Evolutionary conservation across 2,329 filamentous ascomycete species (phyloP), one percentile per base, ranked within the genome.

Genomic region (Colletotrichum costaricense): DNA sequence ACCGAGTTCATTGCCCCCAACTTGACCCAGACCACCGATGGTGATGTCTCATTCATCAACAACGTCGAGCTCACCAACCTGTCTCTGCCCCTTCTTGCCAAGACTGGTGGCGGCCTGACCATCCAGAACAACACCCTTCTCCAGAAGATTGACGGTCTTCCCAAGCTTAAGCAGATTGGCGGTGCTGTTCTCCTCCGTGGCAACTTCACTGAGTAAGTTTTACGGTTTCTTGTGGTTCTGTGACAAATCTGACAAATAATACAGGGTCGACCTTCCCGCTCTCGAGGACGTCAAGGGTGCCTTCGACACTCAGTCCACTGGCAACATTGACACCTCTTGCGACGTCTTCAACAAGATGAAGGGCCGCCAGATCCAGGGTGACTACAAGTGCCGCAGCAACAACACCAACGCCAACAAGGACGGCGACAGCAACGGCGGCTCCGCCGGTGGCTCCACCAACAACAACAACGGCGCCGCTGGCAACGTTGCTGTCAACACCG

Each of bases 61-160:
- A 93, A 93, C 86, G 82, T 84, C 55, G 81, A 87, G 74, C 85
- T 93, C 63, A 82, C 85, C 81, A 98, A 97, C 89, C 88, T 98
- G 84, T 91, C 92, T 73, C 89, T 97, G 84, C 92, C 93, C 60
- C 59, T 81, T 26, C 88, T 98, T 58, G 88, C 87, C 76, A 88
- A 85, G 67, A 89, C 98, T 79, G 91, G 89, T 77, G 95, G 94
- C 86, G 94, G 93, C 82, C 90, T 97, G 82, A 91, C 93, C 78
- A 91, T 99, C 80, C 93, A 94, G 84, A 97, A 98, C 91, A 98
- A 98, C 92, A 94, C 94, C 74, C 86, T 87, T 69, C 89, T 98
- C 42, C 78, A 84, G 69, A 81, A 86, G 74, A 87, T 98, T 69
- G 84, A 89, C 76, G 91, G 90, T 42, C 93, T 98, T 85, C 88